Evolutionary conservation across 371 early-diverging fungal species (phyloP).

Genomic region (Phascolomyces articulosus): DNA sequence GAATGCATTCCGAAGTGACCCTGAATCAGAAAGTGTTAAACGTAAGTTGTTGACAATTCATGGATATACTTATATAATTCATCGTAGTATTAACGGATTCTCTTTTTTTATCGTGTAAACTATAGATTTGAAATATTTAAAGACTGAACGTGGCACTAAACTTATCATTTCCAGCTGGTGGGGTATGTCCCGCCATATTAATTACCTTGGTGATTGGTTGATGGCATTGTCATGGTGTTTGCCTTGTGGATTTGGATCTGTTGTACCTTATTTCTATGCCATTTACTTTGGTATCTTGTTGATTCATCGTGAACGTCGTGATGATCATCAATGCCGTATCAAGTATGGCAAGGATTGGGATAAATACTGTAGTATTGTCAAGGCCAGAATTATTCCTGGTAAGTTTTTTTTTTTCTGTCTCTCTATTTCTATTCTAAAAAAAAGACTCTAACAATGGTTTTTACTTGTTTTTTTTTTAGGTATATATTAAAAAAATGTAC

Average conservation of each 20-base stretch:
- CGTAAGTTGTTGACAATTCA: slow-evolving; percentile 44
- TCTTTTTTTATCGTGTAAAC: not conserved
- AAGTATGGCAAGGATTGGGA: slow-evolving; percentile 96
- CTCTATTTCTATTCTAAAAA: not conserved
- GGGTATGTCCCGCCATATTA: slow-evolving; percentile 90
- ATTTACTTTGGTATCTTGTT: slow-evolving; percentile 89
- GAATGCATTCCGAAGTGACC: slow-evolving; percentile 85
- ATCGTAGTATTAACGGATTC: too few relatives aligned
- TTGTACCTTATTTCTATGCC: slow-evolving; percentile 92
- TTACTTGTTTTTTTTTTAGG: not conserved
- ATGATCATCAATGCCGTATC: slow-evolving; percentile 84
- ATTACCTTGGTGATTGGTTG: slow-evolving; percentile 91
- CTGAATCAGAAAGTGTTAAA: slow-evolving; percentile 65
- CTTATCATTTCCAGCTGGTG: slow-evolving; percentile 92
- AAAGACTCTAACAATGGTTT: not conserved
- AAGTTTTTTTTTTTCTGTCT: not conserved
- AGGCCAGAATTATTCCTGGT: slow-evolving; percentile 85
- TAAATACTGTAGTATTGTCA: slow-evolving; percentile 81
- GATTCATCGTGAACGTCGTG: slow-evolving; percentile 87
- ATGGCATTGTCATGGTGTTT: slow-evolving; percentile 86
- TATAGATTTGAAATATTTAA: slow-evolving; percentile 78
- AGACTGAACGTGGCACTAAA: slow-evolving; percentile 79
- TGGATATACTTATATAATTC: too few relatives aligned
- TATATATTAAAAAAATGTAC: slow-evolving; percentile 7
- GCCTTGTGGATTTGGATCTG: slow-evolving; percentile 63